Conservation (phyloP, 2,329 filamentous ascomycete species). For the Exserohilum turcica region DNA sequence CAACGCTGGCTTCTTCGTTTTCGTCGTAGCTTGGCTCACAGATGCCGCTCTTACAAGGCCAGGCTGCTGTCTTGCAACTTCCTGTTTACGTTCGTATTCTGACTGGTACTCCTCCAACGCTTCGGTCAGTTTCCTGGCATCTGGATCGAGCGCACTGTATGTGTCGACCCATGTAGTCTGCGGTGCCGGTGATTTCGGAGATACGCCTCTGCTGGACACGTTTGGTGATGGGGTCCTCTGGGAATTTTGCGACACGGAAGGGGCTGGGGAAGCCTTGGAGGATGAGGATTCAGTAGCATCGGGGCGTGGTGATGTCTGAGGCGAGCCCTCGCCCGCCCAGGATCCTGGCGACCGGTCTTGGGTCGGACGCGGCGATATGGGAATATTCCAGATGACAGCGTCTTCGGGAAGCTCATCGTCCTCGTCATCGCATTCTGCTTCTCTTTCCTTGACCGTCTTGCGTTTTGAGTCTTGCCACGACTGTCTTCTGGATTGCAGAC, state of each 20-base stretch:
- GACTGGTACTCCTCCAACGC: conserved; percentile 80
- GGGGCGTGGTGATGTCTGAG: conserved; percentile 30
- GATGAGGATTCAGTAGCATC: conserved; percentile 26
- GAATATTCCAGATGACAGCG: conserved; percentile 79
- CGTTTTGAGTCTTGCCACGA: conserved; percentile 69
- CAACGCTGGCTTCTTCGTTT: conserved; percentile 58
- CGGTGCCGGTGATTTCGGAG: conserved; percentile 48
- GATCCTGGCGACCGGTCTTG: conserved; percentile 48
- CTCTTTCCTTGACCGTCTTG: conserved; percentile 72
- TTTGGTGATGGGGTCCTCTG: conserved; percentile 29
- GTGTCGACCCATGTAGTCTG: conserved; percentile 78
- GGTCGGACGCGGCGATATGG: conserved; percentile 67
- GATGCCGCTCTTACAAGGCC: conserved; percentile 41
- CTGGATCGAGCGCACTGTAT: conserved; percentile 69
- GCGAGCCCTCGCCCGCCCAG: conserved; percentile 37
- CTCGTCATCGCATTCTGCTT: conserved; percentile 78
- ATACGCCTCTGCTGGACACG: conserved; percentile 25
- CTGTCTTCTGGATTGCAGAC: conserved; percentile 49
- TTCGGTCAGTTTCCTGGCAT: conserved; percentile 75
- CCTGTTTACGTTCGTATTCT: conserved; percentile 59
- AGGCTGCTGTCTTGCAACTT: conserved; percentile 59
- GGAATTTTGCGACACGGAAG: conserved; percentile 26
- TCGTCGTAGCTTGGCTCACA: conserved; percentile 39
- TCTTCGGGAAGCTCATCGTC: conserved; percentile 74
- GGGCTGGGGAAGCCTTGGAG: conserved; percentile 33